A percentile compares a stretch with the other conserved stretches of the same genome.
These are phyloP conservation scores for Cucurbita moschata DNA, from an alignment of 306 rosid genomes.

Conservation along the genomic window DNA sequence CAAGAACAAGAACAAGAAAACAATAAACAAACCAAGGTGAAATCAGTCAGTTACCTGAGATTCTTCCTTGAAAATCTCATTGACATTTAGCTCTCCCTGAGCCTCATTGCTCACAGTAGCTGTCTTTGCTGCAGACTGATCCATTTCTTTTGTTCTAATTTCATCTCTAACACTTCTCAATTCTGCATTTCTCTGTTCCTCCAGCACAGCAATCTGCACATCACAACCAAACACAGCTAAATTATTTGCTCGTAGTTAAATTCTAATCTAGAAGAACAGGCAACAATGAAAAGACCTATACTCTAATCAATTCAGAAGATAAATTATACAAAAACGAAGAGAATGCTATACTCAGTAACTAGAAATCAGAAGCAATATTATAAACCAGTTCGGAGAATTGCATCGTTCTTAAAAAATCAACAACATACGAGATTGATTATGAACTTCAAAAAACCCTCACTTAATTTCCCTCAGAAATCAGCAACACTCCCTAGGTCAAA, in stretches of 20 bases:
- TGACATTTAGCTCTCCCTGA: constrained; percentile 21
- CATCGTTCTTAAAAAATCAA: background rate
- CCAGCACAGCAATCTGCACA: constrained; percentile 64
- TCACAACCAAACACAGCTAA: background rate
- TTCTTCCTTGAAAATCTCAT: constrained; percentile 34
- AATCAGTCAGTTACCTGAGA: constrained; percentile 23
- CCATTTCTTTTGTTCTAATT: constrained; percentile 3
- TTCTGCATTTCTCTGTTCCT: constrained; percentile 51
- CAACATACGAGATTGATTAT: background rate
- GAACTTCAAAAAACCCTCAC: background rate
- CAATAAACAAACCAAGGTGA: background rate
- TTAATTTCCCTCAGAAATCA: background rate
- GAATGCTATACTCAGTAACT: background rate
- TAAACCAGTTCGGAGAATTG: background rate
- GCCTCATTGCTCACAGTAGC: constrained; percentile 15
- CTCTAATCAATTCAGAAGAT: background rate
- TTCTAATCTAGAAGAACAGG: background rate
- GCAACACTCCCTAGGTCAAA: background rate
- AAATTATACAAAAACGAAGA: background rate
- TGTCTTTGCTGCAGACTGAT: constrained; percentile 11
- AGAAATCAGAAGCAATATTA: background rate
- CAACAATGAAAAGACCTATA: background rate
- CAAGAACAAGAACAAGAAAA: background rate
- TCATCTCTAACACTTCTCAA: constrained; percentile 27
- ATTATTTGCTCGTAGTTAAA: background rate